Evolutionary conservation across 192 early-diverging fungal species (phyloP).

Genomic region (Linnemannia zychae): DNA sequence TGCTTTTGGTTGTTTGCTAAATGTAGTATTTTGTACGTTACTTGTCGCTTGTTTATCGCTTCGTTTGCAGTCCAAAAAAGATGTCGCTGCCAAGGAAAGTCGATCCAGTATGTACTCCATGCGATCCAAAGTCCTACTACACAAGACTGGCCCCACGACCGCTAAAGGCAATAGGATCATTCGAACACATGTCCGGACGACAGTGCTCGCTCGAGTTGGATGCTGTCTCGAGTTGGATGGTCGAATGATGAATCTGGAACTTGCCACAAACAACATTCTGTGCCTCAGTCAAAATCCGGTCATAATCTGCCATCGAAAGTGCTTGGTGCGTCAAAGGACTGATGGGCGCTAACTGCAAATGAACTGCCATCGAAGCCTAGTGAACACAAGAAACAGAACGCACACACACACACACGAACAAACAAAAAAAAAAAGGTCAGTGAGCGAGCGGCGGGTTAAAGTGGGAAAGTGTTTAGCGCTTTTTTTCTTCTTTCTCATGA

Average conservation of each 20-base stretch:
- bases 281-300: constrained; percentile 63
- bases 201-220: constrained; percentile 62
- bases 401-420: background rate
- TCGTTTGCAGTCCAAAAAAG: background rate
- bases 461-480: background rate
- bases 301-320: constrained; percentile 56
- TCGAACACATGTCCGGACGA: constrained; percentile 61
- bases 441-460: background rate
- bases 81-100: too few species aligned
- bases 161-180: constrained; percentile 6
- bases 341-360: constrained; percentile 29
- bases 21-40: background rate
- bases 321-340: constrained; percentile 1
- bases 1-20: background rate
- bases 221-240: constrained; percentile 65
- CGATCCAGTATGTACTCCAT: background rate
- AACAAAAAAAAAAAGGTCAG: background rate
- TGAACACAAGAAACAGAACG: constrained; percentile 15
- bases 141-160: constrained; percentile 36
- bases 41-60: background rate
- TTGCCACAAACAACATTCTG: constrained; percentile 65
- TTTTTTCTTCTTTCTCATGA: background rate
- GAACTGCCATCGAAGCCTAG: constrained; percentile 45
- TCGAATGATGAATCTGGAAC: constrained; percentile 69
- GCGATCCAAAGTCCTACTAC: constrained; percentile 11